Base-by-base conservation (phyloP, 1,284 basidiomycete species). In the Apiotrichum montevideense region DNA sequence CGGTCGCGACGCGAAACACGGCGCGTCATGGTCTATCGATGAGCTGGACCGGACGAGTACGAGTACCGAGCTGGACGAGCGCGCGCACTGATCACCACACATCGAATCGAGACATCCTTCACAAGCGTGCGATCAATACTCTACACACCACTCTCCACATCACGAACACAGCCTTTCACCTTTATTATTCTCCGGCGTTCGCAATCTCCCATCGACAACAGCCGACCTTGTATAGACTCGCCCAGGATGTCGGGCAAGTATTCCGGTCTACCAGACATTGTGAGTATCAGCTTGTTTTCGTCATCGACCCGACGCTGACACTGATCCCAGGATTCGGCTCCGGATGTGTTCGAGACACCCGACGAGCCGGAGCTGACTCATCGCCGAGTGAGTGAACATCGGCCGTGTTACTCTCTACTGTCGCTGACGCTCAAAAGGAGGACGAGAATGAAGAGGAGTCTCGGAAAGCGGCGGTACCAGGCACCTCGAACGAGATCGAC, bases 341-440 rank as follows among this genome's bases (percentile, higher is more conserved):
- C 84, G 44, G 92, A 96, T 72, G 83, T 95, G 41, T 96, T 95
- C 70, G 92, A 96, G 75, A 95, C 92, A 0, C 85, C 89, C 50
- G 91, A 95, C 51, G 71, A 73, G 50, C 70, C 70, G n/a, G 69
- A 69, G 21, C 33, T 53, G 1, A 46, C 64, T 2, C 56, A 69
- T 3, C 57, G 57, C 46, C 70, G 65, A 4, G 72, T 72, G 39
- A 57, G 69, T 44, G 15, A 10, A 14, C 37, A 29, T 29, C 29
- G 3, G 29, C 29, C 3, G 29, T 29, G 29, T 29, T 3, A 29
- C 29, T 29, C 29, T 29, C 29, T 29, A 29, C 9, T 35, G 14
- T 9, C 6, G 45, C 32, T 35, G 33, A 46, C 1, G 6, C 6
- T 29, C 45, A 21, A 14, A 34, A 56, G 59, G 57, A 63, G 43